Base-by-base conservation (phyloP, 345 rosid species). In the Raphanus raphanistrum region DNA sequence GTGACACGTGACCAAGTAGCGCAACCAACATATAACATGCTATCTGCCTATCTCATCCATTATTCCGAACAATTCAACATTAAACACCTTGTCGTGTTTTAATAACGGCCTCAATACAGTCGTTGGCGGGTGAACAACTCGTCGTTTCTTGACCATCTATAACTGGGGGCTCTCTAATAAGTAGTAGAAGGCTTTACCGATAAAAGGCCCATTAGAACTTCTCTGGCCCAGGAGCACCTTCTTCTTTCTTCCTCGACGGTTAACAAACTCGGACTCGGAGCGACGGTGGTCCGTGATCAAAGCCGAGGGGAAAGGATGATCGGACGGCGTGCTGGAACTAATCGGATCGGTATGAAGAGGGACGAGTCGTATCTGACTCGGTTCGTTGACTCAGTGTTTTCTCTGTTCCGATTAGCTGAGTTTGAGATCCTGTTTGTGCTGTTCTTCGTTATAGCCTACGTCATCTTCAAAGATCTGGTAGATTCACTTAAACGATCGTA, bases 391-490 rank as follows among this genome's bases (percentile, higher is more conserved):
- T 74, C 82, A 54, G 82, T 80, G 27, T 80, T 75, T 48, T 21
- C 31, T 63, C 59, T 69, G 43, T 75, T 75, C 82, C 70, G 79
- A 69, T 74, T 80, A 8, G 82, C 79, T 65, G 82, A 80, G 76
- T 75, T 80, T 64, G 82, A 80, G 82, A 70, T 80, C 76, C 11
- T 80, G 13, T 80, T 74, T 11, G 79, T 80, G 5, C 55, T 79
- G 54, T 79, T 79, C 76, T 13, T 74, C 68, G 0, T 79, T 2
- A 70, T 79, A n/a, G 13, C 76, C 32, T 79, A 74, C 62, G 26
- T 31, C 36, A 79, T 74, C 71, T 79, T 79, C 76, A 79, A 79
- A 63, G 79, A 79, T 74, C 82, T 79, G 76, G 82, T 79, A 72
- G 5, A 16, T 11, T 59, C 41, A 21, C 9, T 13, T 4, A 13